Conservation (phyloP, 176 grass and related monocot species). For the Ensete ventricosum region DNA sequence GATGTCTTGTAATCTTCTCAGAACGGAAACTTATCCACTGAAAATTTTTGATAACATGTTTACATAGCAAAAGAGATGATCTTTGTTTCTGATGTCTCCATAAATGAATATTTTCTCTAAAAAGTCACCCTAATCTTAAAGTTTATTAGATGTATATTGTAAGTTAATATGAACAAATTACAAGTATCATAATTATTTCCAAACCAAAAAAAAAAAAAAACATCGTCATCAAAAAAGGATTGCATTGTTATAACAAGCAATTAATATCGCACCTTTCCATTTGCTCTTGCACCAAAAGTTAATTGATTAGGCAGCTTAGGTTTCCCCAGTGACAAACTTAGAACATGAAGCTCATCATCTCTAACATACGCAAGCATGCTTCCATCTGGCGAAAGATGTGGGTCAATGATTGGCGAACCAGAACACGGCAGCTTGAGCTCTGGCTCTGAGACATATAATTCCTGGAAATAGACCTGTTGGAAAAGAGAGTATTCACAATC, state of each 20-base stretch:
- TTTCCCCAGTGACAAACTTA: slow-evolving; percentile 41
- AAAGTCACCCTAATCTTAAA: too few relatives aligned
- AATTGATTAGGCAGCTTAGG: slow-evolving; percentile 63
- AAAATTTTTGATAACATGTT: neutral
- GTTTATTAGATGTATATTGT: too few relatives aligned
- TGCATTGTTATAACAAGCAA: neutral
- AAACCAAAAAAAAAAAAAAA: neutral
- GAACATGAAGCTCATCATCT: slow-evolving; percentile 75
- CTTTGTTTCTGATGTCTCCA: neutral
- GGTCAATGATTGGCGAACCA: slow-evolving; percentile 76
- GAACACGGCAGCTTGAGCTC: slow-evolving; percentile 68
- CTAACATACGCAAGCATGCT: slow-evolving; percentile 81
- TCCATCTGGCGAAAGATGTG: slow-evolving; percentile 89
- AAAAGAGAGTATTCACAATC: slow-evolving; percentile 6
- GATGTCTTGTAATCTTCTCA: too few relatives aligned
- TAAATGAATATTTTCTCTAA: too few relatives aligned
- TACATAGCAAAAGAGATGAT: neutral
- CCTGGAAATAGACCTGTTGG: slow-evolving; percentile 89
- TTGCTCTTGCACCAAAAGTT: slow-evolving; percentile 66
- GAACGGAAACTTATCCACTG: neutral
- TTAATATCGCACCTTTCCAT: slow-evolving; percentile 44
- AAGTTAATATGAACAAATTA: neutral
- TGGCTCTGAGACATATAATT: slow-evolving; percentile 73
- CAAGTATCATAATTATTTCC: neutral
- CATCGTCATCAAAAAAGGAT: neutral